These are phyloP conservation scores for Psidium guajava DNA, from an alignment of 345 rosid genomes.

Conservation along the genomic window DNA sequence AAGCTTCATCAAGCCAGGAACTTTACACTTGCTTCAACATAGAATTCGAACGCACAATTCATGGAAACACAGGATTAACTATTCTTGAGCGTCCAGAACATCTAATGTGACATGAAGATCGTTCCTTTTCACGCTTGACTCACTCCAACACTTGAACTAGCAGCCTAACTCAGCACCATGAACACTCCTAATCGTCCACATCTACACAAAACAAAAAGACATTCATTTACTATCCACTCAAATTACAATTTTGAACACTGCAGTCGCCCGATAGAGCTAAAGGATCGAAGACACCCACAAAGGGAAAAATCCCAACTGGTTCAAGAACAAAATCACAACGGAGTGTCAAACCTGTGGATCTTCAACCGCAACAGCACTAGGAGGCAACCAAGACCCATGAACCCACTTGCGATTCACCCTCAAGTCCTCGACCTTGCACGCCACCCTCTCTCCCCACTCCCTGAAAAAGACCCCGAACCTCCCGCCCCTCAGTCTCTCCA, in stretches of 20 bases:
- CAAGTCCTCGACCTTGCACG: slow-evolving; percentile 29
- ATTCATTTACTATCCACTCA: background rate
- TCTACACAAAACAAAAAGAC: background rate
- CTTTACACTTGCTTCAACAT: background rate
- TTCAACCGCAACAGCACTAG: slow-evolving; percentile 11
- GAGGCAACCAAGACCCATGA: slow-evolving; percentile 53
- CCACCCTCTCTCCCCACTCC: slow-evolving; percentile 41
- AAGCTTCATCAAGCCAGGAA: background rate
- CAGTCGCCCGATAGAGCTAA: background rate
- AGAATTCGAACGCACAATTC: background rate
- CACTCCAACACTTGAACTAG: background rate
- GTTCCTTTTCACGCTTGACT: background rate
- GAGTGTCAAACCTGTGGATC: slow-evolving; percentile 9
- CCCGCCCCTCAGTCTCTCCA: slow-evolving; percentile 37
- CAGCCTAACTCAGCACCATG: background rate
- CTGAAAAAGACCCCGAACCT: slow-evolving; percentile 52
- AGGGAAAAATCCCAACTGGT: background rate
- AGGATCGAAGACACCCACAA: background rate
- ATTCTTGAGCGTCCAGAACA: background rate
- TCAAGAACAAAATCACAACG: background rate
- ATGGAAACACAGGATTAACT: background rate
- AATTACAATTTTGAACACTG: background rate
- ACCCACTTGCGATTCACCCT: slow-evolving; percentile 73
- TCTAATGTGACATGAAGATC: background rate
- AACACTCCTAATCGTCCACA: background rate